Conservation (phyloP, 345 rosid species). For the Populus alba region DNA sequence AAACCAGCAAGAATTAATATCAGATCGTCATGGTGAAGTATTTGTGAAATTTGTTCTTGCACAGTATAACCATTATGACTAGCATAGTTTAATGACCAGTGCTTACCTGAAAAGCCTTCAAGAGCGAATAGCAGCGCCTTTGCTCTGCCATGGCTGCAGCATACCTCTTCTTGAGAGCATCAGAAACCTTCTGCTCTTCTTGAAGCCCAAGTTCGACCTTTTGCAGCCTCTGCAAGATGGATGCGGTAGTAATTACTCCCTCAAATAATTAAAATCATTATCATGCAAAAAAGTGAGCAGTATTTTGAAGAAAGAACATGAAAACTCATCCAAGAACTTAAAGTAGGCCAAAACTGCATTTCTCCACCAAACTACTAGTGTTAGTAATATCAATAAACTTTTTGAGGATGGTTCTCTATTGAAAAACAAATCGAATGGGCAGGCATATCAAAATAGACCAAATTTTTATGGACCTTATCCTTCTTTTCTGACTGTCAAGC, state of each 20-base stretch:
- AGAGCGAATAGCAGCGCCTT: slow-evolving; percentile 49
- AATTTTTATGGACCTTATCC: too few species aligned
- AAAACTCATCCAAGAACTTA: not conserved
- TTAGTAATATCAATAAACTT: not conserved
- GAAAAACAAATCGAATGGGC: too few species aligned
- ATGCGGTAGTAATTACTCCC: slow-evolving; percentile 3
- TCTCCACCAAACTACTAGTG: not conserved
- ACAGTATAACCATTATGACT: not conserved
- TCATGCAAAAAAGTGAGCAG: not conserved
- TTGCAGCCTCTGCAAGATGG: slow-evolving; percentile 62
- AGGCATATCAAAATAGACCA: too few species aligned
- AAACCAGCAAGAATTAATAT: not conserved
- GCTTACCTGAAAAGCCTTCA: slow-evolving; percentile 67
- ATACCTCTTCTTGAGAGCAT: slow-evolving; percentile 53
- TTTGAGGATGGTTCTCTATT: not conserved
- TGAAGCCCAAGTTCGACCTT: slow-evolving; percentile 53
- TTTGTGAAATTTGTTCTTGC: not conserved
- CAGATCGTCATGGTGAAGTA: not conserved
- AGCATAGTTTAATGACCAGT: not conserved
- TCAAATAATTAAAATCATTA: slow-evolving; percentile 11
- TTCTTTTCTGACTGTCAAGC: too few species aligned
- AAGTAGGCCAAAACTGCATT: not conserved
- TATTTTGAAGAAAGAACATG: not conserved
- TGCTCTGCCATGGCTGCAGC: slow-evolving; percentile 61
- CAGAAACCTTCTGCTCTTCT: slow-evolving; percentile 60